phyloP scores from a whole-genome alignment of 2,329 filamentous ascomycete species.

The Rutstroemia sp. region DNA sequence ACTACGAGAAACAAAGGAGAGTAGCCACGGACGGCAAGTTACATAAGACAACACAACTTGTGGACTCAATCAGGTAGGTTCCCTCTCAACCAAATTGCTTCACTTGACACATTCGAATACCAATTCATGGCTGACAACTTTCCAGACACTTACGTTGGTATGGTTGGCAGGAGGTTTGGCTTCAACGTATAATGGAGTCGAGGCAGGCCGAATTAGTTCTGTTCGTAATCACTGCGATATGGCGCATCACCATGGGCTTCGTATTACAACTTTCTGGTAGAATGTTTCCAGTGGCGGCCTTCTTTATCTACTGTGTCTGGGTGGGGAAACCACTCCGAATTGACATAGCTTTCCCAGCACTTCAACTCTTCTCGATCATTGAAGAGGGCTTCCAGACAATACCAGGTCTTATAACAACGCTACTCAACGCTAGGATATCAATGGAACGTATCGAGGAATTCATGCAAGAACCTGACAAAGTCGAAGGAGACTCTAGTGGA shows the following conservation, averaged over 20 bases:
- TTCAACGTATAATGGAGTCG: conserved; percentile 59
- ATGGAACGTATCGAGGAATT: conserved; percentile 77
- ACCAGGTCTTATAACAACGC: conserved; percentile 65
- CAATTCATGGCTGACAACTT: not conserved
- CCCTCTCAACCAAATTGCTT: no score
- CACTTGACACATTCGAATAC: no score
- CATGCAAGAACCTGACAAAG: conserved; percentile 78
- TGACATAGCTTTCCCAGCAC: conserved; percentile 78
- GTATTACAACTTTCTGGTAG: conserved; percentile 65
- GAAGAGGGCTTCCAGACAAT: conserved; percentile 67
- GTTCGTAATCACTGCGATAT: conserved; percentile 55
- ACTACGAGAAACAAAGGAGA: conserved; percentile 64
- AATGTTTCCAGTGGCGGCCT: conserved; percentile 71
- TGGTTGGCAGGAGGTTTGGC: conserved; percentile 73
- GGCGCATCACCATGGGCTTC: conserved; percentile 55
- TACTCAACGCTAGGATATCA: conserved; percentile 78
- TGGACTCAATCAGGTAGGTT: conserved; percentile 44
- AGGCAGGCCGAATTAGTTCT: conserved; percentile 60
- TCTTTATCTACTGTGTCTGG: conserved; percentile 72
- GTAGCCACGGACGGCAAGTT: conserved; percentile 69
- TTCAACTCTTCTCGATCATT: conserved; percentile 72
- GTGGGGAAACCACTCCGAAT: conserved; percentile 62
- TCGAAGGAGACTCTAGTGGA: conserved; percentile 35
- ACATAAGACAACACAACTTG: conserved; percentile 76
- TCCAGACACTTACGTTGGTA: conserved; percentile 33